phyloP scores from a whole-genome alignment of 805 yeast genomes.

The Nakazawaea wickerhamii region DNA sequence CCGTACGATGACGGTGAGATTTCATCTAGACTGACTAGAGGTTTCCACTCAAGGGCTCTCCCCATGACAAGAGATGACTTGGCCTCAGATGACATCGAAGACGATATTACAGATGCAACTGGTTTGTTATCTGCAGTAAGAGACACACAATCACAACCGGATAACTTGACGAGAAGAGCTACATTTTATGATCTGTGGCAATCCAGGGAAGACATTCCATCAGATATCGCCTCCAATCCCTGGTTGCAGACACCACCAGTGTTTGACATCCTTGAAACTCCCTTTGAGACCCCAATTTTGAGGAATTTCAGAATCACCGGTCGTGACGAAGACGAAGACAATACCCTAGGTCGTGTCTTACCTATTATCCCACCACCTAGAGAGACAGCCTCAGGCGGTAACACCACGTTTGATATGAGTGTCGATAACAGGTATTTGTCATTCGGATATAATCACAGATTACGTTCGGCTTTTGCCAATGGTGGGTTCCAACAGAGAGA shows the following conservation, averaged over 20 bases:
- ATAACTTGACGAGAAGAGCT: background rate
- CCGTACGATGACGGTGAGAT: background rate
- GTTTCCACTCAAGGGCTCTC: background rate
- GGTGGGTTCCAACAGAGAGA: background rate
- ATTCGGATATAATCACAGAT: background rate
- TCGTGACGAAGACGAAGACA: background rate
- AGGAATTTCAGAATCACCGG: background rate
- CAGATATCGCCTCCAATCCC: background rate
- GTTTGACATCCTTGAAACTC: background rate
- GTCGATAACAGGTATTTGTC: background rate
- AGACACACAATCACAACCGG: background rate
- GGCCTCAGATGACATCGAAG: background rate
- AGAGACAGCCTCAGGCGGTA: background rate
- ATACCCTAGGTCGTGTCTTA: background rate
- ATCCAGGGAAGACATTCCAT: slow-evolving; percentile 2
- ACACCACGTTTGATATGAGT: background rate
- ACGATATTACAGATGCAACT: background rate
- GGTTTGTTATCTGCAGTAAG: background rate
- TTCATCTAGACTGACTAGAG: background rate
- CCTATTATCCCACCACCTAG: slow-evolving; percentile 1
- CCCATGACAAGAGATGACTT: background rate
- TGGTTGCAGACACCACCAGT: background rate
- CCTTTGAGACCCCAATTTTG: slow-evolving; percentile 1
- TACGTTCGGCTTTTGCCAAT: background rate
- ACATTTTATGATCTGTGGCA: slow-evolving; percentile 8